phyloP scores from a whole-genome alignment of 768 basidiomycete species.

The Serendipita indica region DNA sequence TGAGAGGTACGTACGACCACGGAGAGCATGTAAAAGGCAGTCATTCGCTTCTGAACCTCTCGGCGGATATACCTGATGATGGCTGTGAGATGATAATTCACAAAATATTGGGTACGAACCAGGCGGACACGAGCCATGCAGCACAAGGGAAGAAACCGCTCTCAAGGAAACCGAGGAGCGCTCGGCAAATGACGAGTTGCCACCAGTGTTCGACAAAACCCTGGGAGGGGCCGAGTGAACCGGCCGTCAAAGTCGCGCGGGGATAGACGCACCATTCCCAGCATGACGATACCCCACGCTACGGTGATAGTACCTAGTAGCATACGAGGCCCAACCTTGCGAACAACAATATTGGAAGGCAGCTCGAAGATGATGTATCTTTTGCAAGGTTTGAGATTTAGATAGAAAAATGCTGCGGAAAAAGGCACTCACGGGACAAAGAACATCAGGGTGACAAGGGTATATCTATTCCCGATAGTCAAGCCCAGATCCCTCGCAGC shows the following conservation, averaged over 20 bases:
- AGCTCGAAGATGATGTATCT: constrained; percentile 19
- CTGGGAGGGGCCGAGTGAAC: not conserved
- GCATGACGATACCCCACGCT: constrained; percentile 19
- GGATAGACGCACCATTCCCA: constrained; percentile 15
- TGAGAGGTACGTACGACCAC: constrained; percentile 17
- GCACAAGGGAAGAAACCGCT: constrained; percentile 21
- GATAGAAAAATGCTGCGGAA: not conserved
- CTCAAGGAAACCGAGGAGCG: constrained; percentile 20
- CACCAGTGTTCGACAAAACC: constrained; percentile 21
- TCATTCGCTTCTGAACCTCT: constrained; percentile 19
- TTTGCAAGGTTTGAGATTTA: not conserved
- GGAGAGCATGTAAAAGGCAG: constrained; percentile 19
- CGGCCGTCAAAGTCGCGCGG: not conserved
- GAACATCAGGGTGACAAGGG: constrained; percentile 20
- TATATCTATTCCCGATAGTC: constrained; percentile 19
- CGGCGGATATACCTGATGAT: constrained; percentile 21
- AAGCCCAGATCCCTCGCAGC: constrained; percentile 13
- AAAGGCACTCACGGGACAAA: constrained; percentile 19
- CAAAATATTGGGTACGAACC: too few relatives aligned
- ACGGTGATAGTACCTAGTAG: constrained; percentile 17
- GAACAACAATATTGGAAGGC: constrained; percentile 20
- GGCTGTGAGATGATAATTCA: not conserved
- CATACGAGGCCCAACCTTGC: constrained; percentile 15
- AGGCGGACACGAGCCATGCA: constrained; percentile 15
- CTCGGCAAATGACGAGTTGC: constrained; percentile 19